Percentiles rank a stretch among this genome's conserved stretches.
These are phyloP conservation scores for Alternaria incomplexa DNA, from an alignment of 2,329 filamentous ascomycete genomes.

Conservation along the genomic window DNA sequence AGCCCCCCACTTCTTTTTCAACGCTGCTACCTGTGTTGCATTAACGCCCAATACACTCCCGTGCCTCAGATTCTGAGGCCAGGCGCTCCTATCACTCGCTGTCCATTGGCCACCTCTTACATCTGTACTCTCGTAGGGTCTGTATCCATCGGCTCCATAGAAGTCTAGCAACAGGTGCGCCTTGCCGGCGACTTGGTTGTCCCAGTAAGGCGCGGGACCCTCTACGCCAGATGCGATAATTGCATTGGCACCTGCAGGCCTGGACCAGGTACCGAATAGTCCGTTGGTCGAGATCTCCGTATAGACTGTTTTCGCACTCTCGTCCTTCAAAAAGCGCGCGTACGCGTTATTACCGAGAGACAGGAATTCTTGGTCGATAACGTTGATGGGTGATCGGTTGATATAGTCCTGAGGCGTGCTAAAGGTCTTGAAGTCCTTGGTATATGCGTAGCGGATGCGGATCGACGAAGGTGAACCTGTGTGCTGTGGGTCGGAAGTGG, in stretches of 20 bases:
- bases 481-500: conserved; percentile 56
- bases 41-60: conserved; percentile 44
- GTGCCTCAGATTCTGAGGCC: conserved; percentile 59
- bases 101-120: conserved; percentile 56
- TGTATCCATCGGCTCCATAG: conserved; percentile 54
- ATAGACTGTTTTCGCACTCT: conserved; percentile 60
- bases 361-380: conserved; percentile 65
- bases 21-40: conserved; percentile 47
- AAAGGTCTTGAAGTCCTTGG: conserved; percentile 62
- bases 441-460: conserved; percentile 62
- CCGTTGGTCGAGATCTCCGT: conserved; percentile 57
- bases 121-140: conserved; percentile 57
- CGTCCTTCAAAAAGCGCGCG: conserved; percentile 63
- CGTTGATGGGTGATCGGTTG: conserved; percentile 54
- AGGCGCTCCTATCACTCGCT: conserved; percentile 51
- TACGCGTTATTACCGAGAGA: conserved; percentile 54
- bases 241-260: conserved; percentile 53
- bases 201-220: conserved; percentile 43
- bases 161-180: conserved; percentile 56
- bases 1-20: conserved; percentile 40
- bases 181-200: conserved; percentile 40
- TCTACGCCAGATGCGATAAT: conserved; percentile 46
- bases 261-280: conserved; percentile 60
- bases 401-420: conserved; percentile 59
- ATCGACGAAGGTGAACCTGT: conserved; percentile 53